Evolutionary conservation across 768 basidiomycete species (phyloP), one percentile per base, ranked within the genome.

Genomic region (Sarcodon sp.): DNA sequence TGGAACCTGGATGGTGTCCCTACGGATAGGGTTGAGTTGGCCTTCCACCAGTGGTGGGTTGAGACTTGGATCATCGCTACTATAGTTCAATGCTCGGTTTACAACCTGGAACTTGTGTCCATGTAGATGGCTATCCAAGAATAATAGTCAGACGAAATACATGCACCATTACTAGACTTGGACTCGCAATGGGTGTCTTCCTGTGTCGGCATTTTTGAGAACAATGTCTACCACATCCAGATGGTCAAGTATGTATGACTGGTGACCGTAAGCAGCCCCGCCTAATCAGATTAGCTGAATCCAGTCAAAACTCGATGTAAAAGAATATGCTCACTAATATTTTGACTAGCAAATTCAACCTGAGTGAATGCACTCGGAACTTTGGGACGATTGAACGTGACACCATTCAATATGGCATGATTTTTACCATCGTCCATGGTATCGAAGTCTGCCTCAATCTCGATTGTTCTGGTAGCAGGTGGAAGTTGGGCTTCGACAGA

Each of bases 91-190:
- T 2, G 79, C 73, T 47, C 84, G 80, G 48, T 77, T 71, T 16
- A 94, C 80, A 52, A 98, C 74, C 68, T 86, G 83, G 66, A 81
- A 75, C 56, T 83, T 81, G 69, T 94, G 88, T 0, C 92, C 92
- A 63, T 94, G 91, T 47, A 93, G 63, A 62, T 96, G 91, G 77
- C 90, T 91, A 46, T 6, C 16, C 10, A 33, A 27, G 37, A 39
- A 45, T 15, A 38, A 18, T 18, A 18, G 37, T 38, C 5, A 38
- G 37, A 38, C 37, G 18, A 13, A 4, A 38, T 18, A 38, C 12
- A 13, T 38, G 18, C 37, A 5, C 5, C 18, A 33, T 18, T 35
- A 45, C 46, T 52, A 16, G n/a, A 46, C 35, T 13, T 10, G 10
- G 0, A 65, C 81, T 56, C 54, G 88, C 85, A 91, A 92, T 45